Base-by-base conservation (phyloP, 1,284 basidiomycete species). In the Leccinum angustisporum region DNA sequence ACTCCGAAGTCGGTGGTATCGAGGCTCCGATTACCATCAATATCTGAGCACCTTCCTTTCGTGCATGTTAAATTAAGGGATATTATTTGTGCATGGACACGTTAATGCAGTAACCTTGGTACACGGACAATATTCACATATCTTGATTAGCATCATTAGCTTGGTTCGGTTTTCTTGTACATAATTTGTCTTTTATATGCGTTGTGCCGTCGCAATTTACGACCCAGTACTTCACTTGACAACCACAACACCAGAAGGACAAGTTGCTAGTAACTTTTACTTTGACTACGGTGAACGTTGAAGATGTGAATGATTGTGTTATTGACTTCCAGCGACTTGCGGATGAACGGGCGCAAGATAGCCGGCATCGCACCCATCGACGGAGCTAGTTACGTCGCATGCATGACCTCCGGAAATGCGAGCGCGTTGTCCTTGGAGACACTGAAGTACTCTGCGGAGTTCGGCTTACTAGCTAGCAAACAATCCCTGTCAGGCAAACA, bases 1-100 rank as follows among this genome's bases (percentile, higher is more conserved):
- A 72, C 59, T 75, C 57, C n/a, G n/a, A 56, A 59, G 72, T 76
- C 6, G 71, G 74, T 21, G 56, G 71, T 30, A 1, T 66, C 9
- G 58, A 64, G 27, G 30, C n/a, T 11, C 10, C 51, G 13, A 69
- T 72, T 30, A 63, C 52, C 16, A 71, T 75, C 57, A 63, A 60
- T 4, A 33, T 62, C 5, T 70, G 50, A 62, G 34, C 43, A 10
- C 14, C 14, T 16, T 38, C 14, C 38, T 16, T 38, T 40, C 8
- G 16, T 40, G 38, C 38, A 40, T 38, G 16, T 25, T 16, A 7
- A 4, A 7, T 38, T 36, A 14, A 40, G 38, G 2, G 4, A 40
- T 40, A 40, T 40, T 9, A 0, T 40, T 40, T n/a, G n/a, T 40
- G 38, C 38, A 40, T 40, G 38, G 16, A 40, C 38, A 8, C 38